These are phyloP conservation scores for Leccinum disarticulatum DNA, from an alignment of 768 basidiomycete species.

Conservation along the genomic window DNA sequence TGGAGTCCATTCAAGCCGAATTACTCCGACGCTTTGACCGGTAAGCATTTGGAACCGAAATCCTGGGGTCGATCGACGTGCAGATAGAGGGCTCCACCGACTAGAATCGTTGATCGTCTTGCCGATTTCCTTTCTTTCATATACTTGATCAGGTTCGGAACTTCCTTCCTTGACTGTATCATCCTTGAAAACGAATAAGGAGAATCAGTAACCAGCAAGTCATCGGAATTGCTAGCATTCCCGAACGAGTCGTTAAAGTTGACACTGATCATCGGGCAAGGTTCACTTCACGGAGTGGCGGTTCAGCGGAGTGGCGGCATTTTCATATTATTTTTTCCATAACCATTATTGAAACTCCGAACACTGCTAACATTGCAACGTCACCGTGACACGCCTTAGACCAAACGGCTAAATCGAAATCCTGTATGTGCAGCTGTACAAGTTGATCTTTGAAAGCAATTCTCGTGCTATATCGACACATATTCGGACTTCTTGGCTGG, in stretches of 20 bases:
- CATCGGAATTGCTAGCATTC: not conserved
- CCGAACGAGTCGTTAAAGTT: not conserved
- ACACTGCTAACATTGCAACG: not conserved
- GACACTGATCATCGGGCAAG: not conserved
- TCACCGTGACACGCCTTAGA: too few species aligned
- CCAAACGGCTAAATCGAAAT: not conserved
- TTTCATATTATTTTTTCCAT: too few species aligned
- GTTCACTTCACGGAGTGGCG: not conserved
- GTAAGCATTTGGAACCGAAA: not conserved
- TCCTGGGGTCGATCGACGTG: not conserved
- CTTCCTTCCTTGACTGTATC: not conserved
- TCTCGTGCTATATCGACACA: constrained; percentile 1
- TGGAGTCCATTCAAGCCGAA: not conserved
- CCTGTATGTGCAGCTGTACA: not conserved
- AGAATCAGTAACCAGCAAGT: not conserved
- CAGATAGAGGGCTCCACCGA: not conserved
- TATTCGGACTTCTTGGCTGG: not conserved
- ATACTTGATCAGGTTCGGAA: not conserved
- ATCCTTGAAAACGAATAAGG: not conserved
- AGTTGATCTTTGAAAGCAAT: not conserved
- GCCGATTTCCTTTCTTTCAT: not conserved
- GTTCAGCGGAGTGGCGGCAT: not conserved
- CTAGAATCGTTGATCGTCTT: not conserved
- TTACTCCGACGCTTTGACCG: not conserved
- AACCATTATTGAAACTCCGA: not conserved